Evolutionary conservation across 306 rosid species (phyloP).

Genomic region (Pyrus bretschneideri): DNA sequence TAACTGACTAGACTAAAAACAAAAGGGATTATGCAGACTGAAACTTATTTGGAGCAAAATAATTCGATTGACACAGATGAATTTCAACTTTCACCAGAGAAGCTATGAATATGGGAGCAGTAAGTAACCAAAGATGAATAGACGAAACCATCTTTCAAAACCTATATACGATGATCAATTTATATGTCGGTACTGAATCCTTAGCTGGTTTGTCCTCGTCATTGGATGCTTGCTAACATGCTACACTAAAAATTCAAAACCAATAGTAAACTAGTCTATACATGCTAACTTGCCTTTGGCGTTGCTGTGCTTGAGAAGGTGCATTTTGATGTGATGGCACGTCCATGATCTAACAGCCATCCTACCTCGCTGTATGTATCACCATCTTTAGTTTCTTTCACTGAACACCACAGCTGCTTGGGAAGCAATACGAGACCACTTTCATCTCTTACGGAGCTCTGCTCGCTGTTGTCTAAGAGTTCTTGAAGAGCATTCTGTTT

Average conservation of each 20-base stretch:
- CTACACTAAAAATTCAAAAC: neutral
- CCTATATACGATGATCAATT: neutral
- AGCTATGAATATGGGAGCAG: neutral
- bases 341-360: constrained; percentile 71
- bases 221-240: neutral
- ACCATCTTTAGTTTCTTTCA: constrained; percentile 46
- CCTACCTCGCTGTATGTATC: constrained; percentile 69
- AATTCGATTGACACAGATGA: neutral
- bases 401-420: constrained; percentile 82
- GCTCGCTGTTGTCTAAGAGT: constrained; percentile 28
- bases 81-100: neutral
- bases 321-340: constrained; percentile 71
- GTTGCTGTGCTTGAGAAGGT: constrained; percentile 53
- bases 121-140: neutral
- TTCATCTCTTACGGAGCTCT: constrained; percentile 52
- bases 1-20: neutral
- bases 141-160: neutral
- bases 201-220: neutral
- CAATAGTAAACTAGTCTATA: neutral
- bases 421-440: constrained; percentile 59
- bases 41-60: neutral
- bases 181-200: neutral
- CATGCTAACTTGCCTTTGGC: constrained; percentile 58
- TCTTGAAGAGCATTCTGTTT: constrained; percentile 45
- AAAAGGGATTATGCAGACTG: neutral